Base-by-base conservation (phyloP, 2,329 filamentous ascomycete genomes). In the Monilinia fructicola region DNA sequence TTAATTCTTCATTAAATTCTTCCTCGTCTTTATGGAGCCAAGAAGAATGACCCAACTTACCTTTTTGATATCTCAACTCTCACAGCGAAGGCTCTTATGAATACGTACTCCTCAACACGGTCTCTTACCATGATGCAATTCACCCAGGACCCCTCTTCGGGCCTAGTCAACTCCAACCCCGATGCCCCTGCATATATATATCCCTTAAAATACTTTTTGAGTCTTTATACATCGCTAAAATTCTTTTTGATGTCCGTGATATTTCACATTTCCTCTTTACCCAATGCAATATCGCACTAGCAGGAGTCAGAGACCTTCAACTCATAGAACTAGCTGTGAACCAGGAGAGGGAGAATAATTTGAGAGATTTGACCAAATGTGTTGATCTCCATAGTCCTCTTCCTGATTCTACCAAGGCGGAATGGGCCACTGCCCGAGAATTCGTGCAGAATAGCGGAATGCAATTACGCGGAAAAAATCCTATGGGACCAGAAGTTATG, bases 201-300 rank as follows among this genome's bases (percentile, higher is more conserved):
- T 63, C 59, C 12, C 31, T 35, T 35, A 5, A 31, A 31, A 31
- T 31, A 31, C 67, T 86, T 16, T 73, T 87, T 0, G 81, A 86
- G 73, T 79, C 76, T 0, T 11, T 69, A 0, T 12, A 54, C 0
- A 80, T 82, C 21, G 73, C 76, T 0, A 87, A 87, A 70, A 80
- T 82, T 31, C 79, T 87, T 67, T 87, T 86, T 70, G 85, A 88
- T 67, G 77, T 87, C n/a, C 82, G 84, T 2, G 84, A 83, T 68
- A 83, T 87, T 70, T 84, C 85, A 0, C 82, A 87, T 70, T 84
- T 84, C 0, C 74, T 88, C 0, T 85, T 78, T 71, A 72, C 54
- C 53, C 81, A 79, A 44, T 86, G 76, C 68, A 46, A 72, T 0
- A 77, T 87, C 68, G 31, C 66, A 0, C 69, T 87, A 0, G 67